Conservation (phyloP, 2,329 filamentous ascomycete genomes). For the Lojkania enalia region DNA sequence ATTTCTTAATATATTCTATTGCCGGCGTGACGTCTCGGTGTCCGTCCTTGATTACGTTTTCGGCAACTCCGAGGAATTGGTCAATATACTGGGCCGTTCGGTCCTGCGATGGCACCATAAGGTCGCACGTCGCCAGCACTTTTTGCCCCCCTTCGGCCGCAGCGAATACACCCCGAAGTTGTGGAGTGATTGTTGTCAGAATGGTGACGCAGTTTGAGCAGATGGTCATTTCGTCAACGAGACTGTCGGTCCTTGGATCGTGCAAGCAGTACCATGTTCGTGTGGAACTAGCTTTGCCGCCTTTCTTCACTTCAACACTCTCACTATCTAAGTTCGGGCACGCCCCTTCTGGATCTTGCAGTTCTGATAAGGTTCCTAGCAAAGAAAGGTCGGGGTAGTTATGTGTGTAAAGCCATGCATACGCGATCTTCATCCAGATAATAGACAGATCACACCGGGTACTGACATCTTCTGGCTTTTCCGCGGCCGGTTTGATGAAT, state of each 20-base stretch:
- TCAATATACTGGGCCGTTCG: conserved; percentile 19
- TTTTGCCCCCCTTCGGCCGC: conserved; percentile 13
- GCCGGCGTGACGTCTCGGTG: conserved; percentile 10
- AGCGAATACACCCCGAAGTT: conserved; percentile 18
- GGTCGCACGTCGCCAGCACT: conserved; percentile 24
- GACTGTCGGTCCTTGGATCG: conserved; percentile 14
- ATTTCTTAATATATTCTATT: conserved; percentile 15
- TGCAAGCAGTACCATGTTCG: conserved; percentile 24
- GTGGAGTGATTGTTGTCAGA: conserved; percentile 18
- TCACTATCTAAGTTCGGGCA: conserved; percentile 23
- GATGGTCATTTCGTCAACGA: conserved; percentile 24
- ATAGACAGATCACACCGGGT: conserved; percentile 20
- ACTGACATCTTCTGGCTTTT: conserved; percentile 14
- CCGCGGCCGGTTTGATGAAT: conserved; percentile 10
- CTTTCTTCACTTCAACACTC: conserved; percentile 16
- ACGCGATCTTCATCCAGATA: conserved; percentile 21
- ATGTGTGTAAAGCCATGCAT: conserved; percentile 19
- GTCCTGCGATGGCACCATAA: conserved; percentile 12
- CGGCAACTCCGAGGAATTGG: conserved; percentile 12
- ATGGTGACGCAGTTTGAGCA: conserved; percentile 22
- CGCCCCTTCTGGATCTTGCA: conserved; percentile 20
- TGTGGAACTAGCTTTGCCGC: conserved; percentile 15
- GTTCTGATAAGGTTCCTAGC: conserved; percentile 13
- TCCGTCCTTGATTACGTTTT: conserved; percentile 7
- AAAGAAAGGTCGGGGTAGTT: conserved; percentile 17